Percentiles rank a stretch among this genome's conserved stretches.
Evolutionary conservation across 768 basidiomycete genomes (phyloP).

Genomic region (Mycena haematopus): DNA sequence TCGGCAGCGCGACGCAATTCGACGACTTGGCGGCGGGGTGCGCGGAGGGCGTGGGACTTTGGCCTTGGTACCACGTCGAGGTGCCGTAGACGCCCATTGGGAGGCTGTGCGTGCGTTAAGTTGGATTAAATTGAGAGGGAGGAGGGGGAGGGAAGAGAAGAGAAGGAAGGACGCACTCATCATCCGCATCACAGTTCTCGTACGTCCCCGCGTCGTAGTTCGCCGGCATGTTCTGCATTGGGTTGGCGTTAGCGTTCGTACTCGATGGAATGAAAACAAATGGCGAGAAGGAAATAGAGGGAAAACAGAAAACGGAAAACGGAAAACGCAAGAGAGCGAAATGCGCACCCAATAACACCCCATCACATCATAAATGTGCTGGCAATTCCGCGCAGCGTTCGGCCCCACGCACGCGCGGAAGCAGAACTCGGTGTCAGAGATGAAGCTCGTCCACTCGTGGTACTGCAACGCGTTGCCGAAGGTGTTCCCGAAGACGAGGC

Average conservation of each 20-base stretch:
- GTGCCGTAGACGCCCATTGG: constrained; percentile 79
- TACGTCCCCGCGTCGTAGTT: constrained; percentile 65
- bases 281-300: too few species aligned
- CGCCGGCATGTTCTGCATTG: constrained; percentile 73
- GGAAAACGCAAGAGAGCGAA: constrained; percentile 18
- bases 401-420: constrained; percentile 73
- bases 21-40: constrained; percentile 69
- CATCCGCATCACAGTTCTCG: constrained; percentile 69
- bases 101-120: constrained; percentile 33
- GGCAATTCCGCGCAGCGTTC: constrained; percentile 64
- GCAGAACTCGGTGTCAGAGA: constrained; percentile 72
- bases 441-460: constrained; percentile 88
- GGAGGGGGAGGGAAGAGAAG: not conserved
- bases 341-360: constrained; percentile 56
- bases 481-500: constrained; percentile 69
- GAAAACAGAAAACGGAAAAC: not conserved
- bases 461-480: constrained; percentile 60
- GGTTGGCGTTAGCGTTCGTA: constrained; percentile 32
- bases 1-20: constrained; percentile 50
- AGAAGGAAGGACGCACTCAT: constrained; percentile 45
- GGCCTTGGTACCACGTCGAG: constrained; percentile 74
- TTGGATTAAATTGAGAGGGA: too few species aligned
- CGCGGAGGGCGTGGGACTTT: constrained; percentile 57
- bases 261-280: too few species aligned
- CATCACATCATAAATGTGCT: constrained; percentile 81